Conservation (phyloP, 208 protist species). For the Leptomonas seymouri region DNA sequence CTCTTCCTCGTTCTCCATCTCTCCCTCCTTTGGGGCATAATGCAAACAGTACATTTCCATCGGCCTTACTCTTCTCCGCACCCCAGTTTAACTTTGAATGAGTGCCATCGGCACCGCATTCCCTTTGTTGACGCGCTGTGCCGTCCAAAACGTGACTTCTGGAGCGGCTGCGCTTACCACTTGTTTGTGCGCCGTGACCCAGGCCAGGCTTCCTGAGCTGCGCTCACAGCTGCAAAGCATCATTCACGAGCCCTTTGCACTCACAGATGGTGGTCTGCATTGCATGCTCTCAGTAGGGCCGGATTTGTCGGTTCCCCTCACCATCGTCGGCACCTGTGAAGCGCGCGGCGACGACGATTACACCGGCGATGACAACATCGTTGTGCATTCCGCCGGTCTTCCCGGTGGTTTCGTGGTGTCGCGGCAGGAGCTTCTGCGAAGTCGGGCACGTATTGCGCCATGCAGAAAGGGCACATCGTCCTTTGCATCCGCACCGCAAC, state of each 20-base stretch:
- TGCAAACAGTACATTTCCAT: no score
- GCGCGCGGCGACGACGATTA: background rate
- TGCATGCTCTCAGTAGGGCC: slow-evolving; percentile 26
- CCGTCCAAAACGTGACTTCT: background rate
- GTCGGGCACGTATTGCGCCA: slow-evolving; percentile 37
- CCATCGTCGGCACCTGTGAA: slow-evolving; percentile 35
- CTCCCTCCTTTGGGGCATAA: no score
- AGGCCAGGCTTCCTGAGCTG: slow-evolving; percentile 5
- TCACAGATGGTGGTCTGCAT: slow-evolving; percentile 22
- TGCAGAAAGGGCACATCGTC: background rate
- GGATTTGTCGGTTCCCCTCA: slow-evolving; percentile 30
- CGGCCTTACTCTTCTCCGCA: no score
- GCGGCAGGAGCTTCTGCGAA: slow-evolving; percentile 32
- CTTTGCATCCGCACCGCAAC: background rate
- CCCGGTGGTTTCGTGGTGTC: slow-evolving; percentile 68
- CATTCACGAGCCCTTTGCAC: background rate
- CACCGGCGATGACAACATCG: slow-evolving; percentile 28
- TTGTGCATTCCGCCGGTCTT: slow-evolving; percentile 75
- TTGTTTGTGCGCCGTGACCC: slow-evolving; percentile 17
- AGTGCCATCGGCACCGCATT: slow-evolving; percentile 18
- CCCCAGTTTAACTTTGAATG: slow-evolving; percentile 1
- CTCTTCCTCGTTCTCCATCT: no score
- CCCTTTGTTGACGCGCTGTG: slow-evolving; percentile 17
- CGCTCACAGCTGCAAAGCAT: slow-evolving; percentile 13
- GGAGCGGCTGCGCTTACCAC: slow-evolving; percentile 5